Evolutionary conservation across 225 moss, liverwort and hornwort species (phyloP), one percentile per base, ranked within the genome.

Genomic region (Polytrichum commune): DNA sequence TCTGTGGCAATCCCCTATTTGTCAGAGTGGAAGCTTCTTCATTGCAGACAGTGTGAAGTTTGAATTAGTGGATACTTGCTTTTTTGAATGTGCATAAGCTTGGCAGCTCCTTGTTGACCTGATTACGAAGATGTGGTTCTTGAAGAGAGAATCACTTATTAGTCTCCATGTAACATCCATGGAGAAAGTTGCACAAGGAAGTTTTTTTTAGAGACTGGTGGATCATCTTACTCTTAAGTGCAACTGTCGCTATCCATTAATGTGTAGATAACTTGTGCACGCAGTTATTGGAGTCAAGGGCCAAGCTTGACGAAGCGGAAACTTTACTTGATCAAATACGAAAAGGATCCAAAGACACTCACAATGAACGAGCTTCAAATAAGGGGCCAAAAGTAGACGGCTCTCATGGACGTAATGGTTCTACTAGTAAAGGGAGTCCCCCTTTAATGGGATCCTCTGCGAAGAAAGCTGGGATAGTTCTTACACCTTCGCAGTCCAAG

Each of bases 291-390:
- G 61, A 77, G 68, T 81, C 86, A 3, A 79, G 77, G 30, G 55
- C 60, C 53, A 76, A 84, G 81, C 84, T 82, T 66, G 81, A 78
- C 65, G 60, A 82, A 55, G 84, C 84, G 61, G 78, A 75, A 70
- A 69, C 63, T 13, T 53, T 82, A 29, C 69, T 89, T 69, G 79
- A 80, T 54, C 72, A 74, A 26, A 73, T 80, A 53, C 81, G 79
- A 35, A 73, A 54, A 67, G 46, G 65, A 27, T 74, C 79, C 8
- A 69, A 72, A 38, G 64, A 28, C 30, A 82, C 72, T 76, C 28
- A 65, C 26, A 75, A 69, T 10, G 64, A 77, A 64, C 63, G 65
- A 56, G 56, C 69, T 62, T 56, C 71, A 58, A 73, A 6, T 54
- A 76, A 76, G 64, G 83, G 62, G 63, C 64, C 69, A 26, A 78